These are phyloP conservation scores for Trapa bicornis DNA, from an alignment of 345 rosid species.

Conservation along the genomic window DNA sequence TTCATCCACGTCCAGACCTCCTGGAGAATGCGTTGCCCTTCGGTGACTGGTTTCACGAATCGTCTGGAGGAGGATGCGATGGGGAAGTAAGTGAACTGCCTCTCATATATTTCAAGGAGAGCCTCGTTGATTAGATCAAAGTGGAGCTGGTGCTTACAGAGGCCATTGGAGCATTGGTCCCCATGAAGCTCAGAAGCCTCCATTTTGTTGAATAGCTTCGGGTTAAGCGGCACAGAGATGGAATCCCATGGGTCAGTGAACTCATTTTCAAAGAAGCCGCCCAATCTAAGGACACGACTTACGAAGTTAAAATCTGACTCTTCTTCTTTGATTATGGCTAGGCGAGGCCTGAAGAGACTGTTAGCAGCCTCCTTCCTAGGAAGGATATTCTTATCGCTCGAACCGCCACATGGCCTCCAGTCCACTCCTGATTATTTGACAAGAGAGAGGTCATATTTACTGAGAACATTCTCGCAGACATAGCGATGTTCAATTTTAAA, in stretches of 20 bases:
- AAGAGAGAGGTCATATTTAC: neutral
- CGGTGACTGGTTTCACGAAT: slow-evolving; percentile 20
- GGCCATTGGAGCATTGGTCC: slow-evolving; percentile 13
- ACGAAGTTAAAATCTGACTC: slow-evolving; percentile 40
- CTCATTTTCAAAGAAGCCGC: slow-evolving; percentile 43
- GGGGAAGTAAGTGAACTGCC: slow-evolving; percentile 44
- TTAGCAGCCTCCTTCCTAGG: slow-evolving; percentile 10
- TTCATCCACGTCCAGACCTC: slow-evolving; percentile 60
- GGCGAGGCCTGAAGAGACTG: slow-evolving; percentile 4
- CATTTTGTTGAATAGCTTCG: slow-evolving; percentile 37
- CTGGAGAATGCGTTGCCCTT: slow-evolving; percentile 30
- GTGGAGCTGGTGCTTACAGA: slow-evolving; percentile 35
- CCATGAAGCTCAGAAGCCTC: slow-evolving; percentile 25
- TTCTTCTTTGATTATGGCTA: slow-evolving; percentile 14
- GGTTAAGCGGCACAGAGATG: slow-evolving; percentile 54
- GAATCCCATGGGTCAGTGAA: slow-evolving; percentile 40
- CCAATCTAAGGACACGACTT: slow-evolving; percentile 36
- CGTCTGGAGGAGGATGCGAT: slow-evolving; percentile 20
- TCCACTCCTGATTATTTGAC: neutral
- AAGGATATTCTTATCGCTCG: neutral
- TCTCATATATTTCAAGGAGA: slow-evolving; percentile 31
- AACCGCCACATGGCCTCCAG: neutral
- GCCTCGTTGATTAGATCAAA: slow-evolving; percentile 54
- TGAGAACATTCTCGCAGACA: too few relatives aligned
- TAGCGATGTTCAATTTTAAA: too few relatives aligned